phyloP scores from a whole-genome alignment of 2,329 filamentous ascomycete genomes.

The Colletotrichum graminicola region DNA sequence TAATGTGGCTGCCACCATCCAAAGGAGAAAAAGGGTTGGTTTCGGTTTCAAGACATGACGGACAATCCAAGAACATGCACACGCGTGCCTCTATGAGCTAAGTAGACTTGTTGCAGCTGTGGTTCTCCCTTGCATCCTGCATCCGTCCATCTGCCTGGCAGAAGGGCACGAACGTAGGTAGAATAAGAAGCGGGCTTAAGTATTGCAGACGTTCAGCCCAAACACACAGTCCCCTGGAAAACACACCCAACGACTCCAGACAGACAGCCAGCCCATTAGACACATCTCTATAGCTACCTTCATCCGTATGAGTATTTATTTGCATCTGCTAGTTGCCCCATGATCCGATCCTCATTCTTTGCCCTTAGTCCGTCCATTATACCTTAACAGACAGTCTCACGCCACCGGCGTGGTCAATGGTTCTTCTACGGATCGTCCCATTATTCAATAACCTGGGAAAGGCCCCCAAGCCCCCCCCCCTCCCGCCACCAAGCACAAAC shows the following conservation, averaged over 20 bases:
- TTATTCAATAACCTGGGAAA: not conserved
- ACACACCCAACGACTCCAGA: not conserved
- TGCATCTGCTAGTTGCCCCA: slow-evolving; percentile 6
- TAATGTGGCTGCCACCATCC: not conserved
- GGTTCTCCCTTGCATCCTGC: not conserved
- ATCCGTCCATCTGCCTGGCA: not conserved
- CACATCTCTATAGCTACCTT: not conserved
- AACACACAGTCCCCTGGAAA: not conserved
- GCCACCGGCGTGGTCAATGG: not conserved
- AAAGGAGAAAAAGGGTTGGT: not conserved
- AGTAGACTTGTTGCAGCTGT: not conserved
- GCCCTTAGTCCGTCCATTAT: not conserved
- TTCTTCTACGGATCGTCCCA: not conserved
- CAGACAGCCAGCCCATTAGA: not conserved
- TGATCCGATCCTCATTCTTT: not conserved
- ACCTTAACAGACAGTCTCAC: not conserved
- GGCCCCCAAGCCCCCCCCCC: not conserved
- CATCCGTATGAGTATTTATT: not conserved
- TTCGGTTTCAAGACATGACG: not conserved
- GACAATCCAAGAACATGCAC: not conserved
- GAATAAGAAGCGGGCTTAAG: not conserved
- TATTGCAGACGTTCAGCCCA: not conserved
- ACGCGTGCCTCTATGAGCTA: not conserved
- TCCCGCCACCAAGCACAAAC: not conserved
- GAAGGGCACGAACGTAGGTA: not conserved